Conservation (phyloP, 306 rosid species). For the Aeschynomene evenia region DNA sequence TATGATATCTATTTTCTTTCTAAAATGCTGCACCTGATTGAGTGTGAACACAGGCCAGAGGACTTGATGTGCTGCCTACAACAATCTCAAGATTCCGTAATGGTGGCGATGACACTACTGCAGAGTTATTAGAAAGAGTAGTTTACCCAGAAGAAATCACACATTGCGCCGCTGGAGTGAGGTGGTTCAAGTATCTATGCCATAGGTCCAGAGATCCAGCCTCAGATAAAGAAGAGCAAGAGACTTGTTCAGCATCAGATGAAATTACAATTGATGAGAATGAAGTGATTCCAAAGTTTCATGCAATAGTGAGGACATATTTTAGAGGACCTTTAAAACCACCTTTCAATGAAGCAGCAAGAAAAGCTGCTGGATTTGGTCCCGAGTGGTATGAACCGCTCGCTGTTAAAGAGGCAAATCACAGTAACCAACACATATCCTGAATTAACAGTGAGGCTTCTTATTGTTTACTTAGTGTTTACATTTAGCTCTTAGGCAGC, state of each 20-base stretch:
- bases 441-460: neutral
- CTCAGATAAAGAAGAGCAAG: constrained; percentile 18
- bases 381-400: constrained; percentile 88
- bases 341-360: constrained; percentile 77
- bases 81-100: constrained; percentile 65
- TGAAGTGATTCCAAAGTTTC: constrained; percentile 62
- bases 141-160: constrained; percentile 84
- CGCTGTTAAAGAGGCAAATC: constrained; percentile 54
- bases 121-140: constrained; percentile 72
- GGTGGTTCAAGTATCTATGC: constrained; percentile 78
- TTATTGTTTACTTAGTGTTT: neutral
- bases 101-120: constrained; percentile 65
- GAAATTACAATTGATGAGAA: constrained; percentile 30
- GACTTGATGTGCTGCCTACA: constrained; percentile 81
- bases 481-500: neutral
- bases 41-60: constrained; percentile 63
- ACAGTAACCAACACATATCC: neutral
- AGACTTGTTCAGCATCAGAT: constrained; percentile 21
- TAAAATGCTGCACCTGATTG: constrained; percentile 19
- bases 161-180: constrained; percentile 87
- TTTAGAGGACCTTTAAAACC: constrained; percentile 90
- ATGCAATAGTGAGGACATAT: constrained; percentile 58
- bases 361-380: constrained; percentile 85
- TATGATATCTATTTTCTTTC: neutral
- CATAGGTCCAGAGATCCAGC: constrained; percentile 32